phyloP scores from a whole-genome alignment of 139 green algal genomes.

The Chlamydomonas incerta region DNA sequence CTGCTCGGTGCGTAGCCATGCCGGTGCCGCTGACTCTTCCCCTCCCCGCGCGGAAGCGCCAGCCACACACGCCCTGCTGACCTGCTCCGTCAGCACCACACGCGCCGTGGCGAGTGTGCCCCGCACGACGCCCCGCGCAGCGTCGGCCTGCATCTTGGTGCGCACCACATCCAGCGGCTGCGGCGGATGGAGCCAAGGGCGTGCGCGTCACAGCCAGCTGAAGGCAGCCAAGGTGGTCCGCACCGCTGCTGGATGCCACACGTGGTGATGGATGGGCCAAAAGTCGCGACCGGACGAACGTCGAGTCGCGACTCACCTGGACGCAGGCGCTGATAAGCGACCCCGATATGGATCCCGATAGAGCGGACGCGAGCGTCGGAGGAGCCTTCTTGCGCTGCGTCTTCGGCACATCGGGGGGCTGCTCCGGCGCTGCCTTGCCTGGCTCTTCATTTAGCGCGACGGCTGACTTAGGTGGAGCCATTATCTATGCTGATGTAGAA shows the following conservation, averaged over 20 bases:
- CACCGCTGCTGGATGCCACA: too few relatives aligned
- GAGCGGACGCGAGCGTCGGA: constrained; percentile 12
- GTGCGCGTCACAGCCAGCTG: too few relatives aligned
- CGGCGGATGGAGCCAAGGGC: constrained; percentile 14
- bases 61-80: constrained; percentile 55
- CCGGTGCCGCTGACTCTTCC: too few relatives aligned
- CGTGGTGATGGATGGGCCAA: too few relatives aligned
- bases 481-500: too few relatives aligned
- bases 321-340: constrained; percentile 47
- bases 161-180: constrained; percentile 91
- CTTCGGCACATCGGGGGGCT: not conserved
- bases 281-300: not conserved
- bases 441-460: too few relatives aligned
- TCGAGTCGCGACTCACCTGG: constrained; percentile 1
- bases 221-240: too few relatives aligned
- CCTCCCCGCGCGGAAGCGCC: too few relatives aligned
- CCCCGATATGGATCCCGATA: constrained; percentile 39
- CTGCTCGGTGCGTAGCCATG: too few relatives aligned
- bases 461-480: too few relatives aligned
- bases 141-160: constrained; percentile 89
- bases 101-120: not conserved
- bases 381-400: constrained; percentile 18
- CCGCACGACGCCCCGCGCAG: constrained; percentile 46
- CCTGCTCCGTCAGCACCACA: constrained; percentile 22
- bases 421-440: too few relatives aligned